A percentile compares a stretch with the other conserved stretches of the same genome.
phyloP scores from a whole-genome alignment of 2,329 filamentous ascomycete species.

The Spiromastix sp. region DNA sequence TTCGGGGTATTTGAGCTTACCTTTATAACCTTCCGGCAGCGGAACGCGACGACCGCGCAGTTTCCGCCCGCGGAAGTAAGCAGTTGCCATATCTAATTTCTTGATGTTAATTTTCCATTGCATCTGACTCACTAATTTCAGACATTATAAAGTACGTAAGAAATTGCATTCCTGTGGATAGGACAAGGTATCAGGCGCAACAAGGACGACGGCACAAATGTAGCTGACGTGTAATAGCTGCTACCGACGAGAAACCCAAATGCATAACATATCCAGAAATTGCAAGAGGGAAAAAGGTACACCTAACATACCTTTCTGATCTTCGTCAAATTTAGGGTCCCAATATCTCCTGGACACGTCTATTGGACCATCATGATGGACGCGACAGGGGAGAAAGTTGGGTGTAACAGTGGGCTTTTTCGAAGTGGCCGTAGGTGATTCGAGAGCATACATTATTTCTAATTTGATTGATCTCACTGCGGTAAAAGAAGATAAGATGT shows the following conservation, averaged over 20 bases:
- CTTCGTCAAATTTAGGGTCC: slow-evolving; percentile 45
- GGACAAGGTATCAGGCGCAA: background rate
- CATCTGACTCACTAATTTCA: background rate
- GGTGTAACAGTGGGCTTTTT: no score
- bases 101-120: slow-evolving; percentile 2
- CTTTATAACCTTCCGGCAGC: slow-evolving; percentile 61
- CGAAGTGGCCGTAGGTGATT: no score
- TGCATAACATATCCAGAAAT: no score
- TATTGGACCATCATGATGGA: slow-evolving; percentile 68
- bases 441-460: no score
- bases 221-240: background rate
- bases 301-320: slow-evolving; percentile 10
- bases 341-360: slow-evolving; percentile 58
- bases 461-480: no score
- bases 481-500: no score
- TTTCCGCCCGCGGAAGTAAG: slow-evolving; percentile 72
- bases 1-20: slow-evolving; percentile 25
- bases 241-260: background rate
- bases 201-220: background rate
- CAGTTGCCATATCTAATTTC: slow-evolving; percentile 29
- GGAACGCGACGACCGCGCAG: slow-evolving; percentile 56
- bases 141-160: background rate
- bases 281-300: background rate
- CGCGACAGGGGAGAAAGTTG: slow-evolving; percentile 69
- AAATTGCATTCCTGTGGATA: background rate